Percentiles rank a stretch among this genome's conserved stretches.
Evolutionary conservation across 441 rosid species (phyloP).

Genomic region (Gossypium davidsonii): DNA sequence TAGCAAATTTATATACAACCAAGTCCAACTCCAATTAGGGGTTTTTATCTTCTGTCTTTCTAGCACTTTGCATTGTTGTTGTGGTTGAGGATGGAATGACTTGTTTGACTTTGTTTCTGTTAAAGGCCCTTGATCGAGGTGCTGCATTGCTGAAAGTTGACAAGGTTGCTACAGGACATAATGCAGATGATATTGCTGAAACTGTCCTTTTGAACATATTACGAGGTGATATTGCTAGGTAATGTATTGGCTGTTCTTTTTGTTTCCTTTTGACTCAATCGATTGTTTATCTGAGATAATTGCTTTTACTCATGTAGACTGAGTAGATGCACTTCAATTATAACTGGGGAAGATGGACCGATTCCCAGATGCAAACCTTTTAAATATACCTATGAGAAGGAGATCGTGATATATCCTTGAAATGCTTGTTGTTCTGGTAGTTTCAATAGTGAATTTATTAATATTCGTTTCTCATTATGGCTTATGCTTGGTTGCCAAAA

Average conservation of each 20-base stretch:
- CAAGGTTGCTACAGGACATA: slow-evolving; percentile 70
- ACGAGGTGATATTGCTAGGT: slow-evolving; percentile 86
- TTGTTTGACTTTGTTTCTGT: slow-evolving; percentile 13
- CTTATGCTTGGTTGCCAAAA: slow-evolving; percentile 13
- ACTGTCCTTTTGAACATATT: slow-evolving; percentile 76
- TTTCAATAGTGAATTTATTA: slow-evolving; percentile 2
- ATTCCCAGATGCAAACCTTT: slow-evolving; percentile 96
- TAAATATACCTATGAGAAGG: slow-evolving; percentile 87
- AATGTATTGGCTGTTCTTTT: slow-evolving; percentile 4
- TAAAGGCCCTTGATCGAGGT: slow-evolving; percentile 92
- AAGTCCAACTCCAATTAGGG: background rate
- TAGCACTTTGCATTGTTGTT: background rate
- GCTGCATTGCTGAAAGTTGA: slow-evolving; percentile 73
- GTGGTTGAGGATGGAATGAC: background rate
- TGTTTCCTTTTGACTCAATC: background rate
- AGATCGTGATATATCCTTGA: slow-evolving; percentile 92
- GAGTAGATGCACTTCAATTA: slow-evolving; percentile 70
- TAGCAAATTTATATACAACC: background rate
- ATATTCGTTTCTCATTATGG: background rate
- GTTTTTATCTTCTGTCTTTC: background rate
- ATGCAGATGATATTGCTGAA: slow-evolving; percentile 84
- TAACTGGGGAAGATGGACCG: slow-evolving; percentile 91
- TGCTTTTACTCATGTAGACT: slow-evolving; percentile 34
- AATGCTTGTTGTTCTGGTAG: background rate
- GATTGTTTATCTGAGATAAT: slow-evolving; percentile 7